A percentile compares a stretch with the other conserved stretches of the same genome.
Evolutionary conservation across 257 asterid species (phyloP).

Genomic region (Voacanga thouarsii): DNA sequence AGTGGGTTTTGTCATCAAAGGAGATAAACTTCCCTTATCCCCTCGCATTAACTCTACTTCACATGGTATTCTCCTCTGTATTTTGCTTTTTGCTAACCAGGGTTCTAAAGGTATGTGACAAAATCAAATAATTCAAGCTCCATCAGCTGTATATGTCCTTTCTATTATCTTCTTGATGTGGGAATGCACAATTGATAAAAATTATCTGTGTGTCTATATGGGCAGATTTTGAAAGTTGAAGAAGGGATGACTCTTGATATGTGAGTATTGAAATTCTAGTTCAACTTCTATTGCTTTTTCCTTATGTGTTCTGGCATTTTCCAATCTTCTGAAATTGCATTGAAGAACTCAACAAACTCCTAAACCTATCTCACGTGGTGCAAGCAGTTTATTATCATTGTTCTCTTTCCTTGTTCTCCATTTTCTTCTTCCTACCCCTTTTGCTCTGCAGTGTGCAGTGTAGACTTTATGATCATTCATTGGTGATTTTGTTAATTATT

Average conservation of each 20-base stretch:
- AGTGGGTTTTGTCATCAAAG: conserved; percentile 96
- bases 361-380: background rate
- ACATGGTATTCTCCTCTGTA: conserved; percentile 93
- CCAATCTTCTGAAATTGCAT: background rate
- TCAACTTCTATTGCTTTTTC: conserved; percentile 6
- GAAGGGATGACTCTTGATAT: conserved; percentile 95
- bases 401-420: background rate
- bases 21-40: conserved; percentile 96
- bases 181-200: conserved; percentile 2
- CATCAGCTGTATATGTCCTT: conserved; percentile 11
- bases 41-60: conserved; percentile 92
- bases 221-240: conserved; percentile 83
- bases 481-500: background rate
- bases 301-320: conserved; percentile 5
- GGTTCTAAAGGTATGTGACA: conserved; percentile 71
- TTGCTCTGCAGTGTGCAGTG: background rate
- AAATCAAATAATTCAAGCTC: background rate
- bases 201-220: conserved; percentile 17
- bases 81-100: conserved; percentile 78
- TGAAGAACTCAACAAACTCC: background rate
- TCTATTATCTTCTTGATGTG: background rate
- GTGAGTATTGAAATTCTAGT: conserved; percentile 47
- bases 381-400: background rate
- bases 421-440: background rate
- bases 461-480: background rate